These are phyloP conservation scores for Nigrograna mackinnonii DNA, from an alignment of 2,329 filamentous ascomycete genomes.

Conservation along the genomic window DNA sequence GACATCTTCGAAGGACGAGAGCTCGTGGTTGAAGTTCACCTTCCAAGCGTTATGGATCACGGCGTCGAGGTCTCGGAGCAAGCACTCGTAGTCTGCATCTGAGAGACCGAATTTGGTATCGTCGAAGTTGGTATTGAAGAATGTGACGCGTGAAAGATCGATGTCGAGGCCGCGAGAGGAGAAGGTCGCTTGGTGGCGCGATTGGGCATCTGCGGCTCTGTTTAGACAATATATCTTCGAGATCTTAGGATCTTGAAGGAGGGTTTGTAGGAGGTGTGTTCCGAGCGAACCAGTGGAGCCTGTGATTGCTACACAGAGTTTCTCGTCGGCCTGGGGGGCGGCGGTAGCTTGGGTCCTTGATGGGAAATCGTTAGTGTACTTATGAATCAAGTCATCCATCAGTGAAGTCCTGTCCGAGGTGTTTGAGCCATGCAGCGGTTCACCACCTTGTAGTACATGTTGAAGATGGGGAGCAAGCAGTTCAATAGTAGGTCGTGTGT, in stretches of 20 bases:
- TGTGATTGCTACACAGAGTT: neutral
- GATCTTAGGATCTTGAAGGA: neutral
- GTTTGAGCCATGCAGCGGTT: neutral
- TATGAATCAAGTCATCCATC: neutral
- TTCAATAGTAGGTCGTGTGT: neutral
- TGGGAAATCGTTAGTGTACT: too few species aligned
- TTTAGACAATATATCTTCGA: neutral
- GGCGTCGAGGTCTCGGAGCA: neutral
- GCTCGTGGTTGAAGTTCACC: neutral
- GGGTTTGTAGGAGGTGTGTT: neutral
- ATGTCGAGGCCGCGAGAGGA: neutral
- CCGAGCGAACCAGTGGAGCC: neutral
- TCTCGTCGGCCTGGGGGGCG: neutral
- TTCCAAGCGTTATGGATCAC: neutral
- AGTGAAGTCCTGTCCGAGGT: neutral
- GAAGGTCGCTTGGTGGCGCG: neutral
- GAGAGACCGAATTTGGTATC: neutral
- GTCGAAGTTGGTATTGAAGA: neutral
- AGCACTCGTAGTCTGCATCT: neutral
- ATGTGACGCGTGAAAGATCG: neutral
- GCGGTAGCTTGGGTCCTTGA: too few species aligned
- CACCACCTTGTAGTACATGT: neutral
- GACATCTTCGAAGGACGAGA: neutral
- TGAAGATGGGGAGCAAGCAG: neutral
- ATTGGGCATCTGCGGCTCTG: neutral